Base-by-base conservation (phyloP, 2,329 filamentous ascomycete genomes). In the Apiospora pterosperma region DNA sequence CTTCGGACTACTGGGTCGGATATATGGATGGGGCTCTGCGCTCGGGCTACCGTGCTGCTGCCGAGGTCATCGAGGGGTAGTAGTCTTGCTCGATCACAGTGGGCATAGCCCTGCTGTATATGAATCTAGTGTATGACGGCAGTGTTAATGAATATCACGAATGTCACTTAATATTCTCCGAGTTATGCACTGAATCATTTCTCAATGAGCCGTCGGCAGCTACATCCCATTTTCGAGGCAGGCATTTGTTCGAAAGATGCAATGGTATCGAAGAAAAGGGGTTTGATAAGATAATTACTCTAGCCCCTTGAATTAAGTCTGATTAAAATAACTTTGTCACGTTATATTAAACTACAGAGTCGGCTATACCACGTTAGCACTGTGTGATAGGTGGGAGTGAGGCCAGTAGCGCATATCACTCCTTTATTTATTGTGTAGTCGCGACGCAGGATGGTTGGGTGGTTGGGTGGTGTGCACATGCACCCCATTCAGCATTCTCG, bases 21-120 rank as follows among this genome's bases (percentile, higher is more conserved):
- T 62, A 62, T 19, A 55, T 62, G 61, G 61, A 62, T 5, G 61
- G 61, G 12, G 61, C 61, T 5, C 36, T 62, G 28, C 61, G 61
- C 31, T 31, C 39, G 11, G 61, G 61, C 5, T 55, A 62, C n/a
- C 61, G 61, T 23, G 61, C 61, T 12, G 61, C 61, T 12, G 31
- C 39, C 10, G 61, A 62, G 41, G 28, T 63, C 62, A 36, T 65
- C 59, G 12, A 34, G 16, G 28, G 44, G 25, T 52, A 52, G 14
- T 7, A 31, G 12, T 52, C 6, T 14, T 52, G 8, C 12, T 48
- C 16, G 7, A 16, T 2, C 5, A 48, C 2, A 5, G 8, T 14
- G 11, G 42, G 21, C 23, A 19, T 28, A 2, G 12, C 4, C 12
- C 1, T 48, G 25, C 7, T 31, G 44, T 52, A 31, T 19, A 52